phyloP scores from a whole-genome alignment of 768 basidiomycete species.

The Kwoniella bestiolae region DNA sequence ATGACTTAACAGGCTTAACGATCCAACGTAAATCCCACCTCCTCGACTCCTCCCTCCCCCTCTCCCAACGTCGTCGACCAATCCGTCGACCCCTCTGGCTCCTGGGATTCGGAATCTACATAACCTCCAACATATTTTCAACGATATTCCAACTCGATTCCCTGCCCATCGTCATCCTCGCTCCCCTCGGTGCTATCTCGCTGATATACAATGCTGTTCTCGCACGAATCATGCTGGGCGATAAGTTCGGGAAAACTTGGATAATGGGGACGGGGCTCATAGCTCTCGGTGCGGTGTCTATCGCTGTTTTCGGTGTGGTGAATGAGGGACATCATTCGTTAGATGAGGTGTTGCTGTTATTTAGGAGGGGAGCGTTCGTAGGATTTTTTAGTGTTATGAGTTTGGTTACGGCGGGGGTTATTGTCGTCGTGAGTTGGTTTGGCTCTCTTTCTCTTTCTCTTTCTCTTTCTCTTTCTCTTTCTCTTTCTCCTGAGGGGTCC shows the following conservation, averaged over 20 bases:
- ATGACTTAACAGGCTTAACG: constrained; percentile 66
- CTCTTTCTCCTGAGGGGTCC: too few species aligned
- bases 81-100: constrained; percentile 86
- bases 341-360: constrained; percentile 78
- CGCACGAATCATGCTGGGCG: constrained; percentile 79
- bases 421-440: constrained; percentile 63
- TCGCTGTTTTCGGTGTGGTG: constrained; percentile 89
- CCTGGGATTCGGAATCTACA: constrained; percentile 81
- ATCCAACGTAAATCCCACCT: constrained; percentile 94
- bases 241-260: constrained; percentile 82
- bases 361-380: constrained; percentile 75
- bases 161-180: constrained; percentile 90
- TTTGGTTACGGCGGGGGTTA: constrained; percentile 64
- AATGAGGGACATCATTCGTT: constrained; percentile 83
- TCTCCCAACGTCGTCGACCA: constrained; percentile 68
- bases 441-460: constrained; percentile 1
- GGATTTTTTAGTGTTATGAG: constrained; percentile 78
- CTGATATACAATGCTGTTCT: constrained; percentile 95
- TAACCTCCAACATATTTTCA: constrained; percentile 83
- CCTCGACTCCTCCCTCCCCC: constrained; percentile 73
- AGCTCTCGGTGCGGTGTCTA: constrained; percentile 82
- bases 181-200: constrained; percentile 90
- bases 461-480: too few species aligned
- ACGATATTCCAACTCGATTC: constrained; percentile 91
- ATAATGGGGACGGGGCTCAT: constrained; percentile 84